Percentiles rank a stretch among this genome's conserved stretches.
These are phyloP conservation scores for Salinomyces thailandicus DNA, from an alignment of 2,329 filamentous ascomycete species.

Conservation along the genomic window DNA sequence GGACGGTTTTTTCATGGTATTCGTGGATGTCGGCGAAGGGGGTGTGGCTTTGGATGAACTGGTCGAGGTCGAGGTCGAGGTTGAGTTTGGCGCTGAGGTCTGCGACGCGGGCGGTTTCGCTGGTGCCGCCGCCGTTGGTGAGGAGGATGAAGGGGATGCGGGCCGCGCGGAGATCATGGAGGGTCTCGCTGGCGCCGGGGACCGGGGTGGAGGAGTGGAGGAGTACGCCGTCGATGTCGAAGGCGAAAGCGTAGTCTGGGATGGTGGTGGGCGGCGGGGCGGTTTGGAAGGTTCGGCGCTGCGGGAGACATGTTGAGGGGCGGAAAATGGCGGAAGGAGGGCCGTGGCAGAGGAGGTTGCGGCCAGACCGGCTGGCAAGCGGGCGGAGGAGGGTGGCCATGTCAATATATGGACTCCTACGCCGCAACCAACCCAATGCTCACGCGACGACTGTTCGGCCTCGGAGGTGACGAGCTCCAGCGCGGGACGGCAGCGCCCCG, in stretches of 20 bases:
- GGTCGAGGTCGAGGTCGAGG: slow-evolving; percentile 52
- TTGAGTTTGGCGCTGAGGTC: slow-evolving; percentile 59
- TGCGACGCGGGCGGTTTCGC: slow-evolving; percentile 61
- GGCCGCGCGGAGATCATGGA: slow-evolving; percentile 61
- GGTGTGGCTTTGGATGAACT: slow-evolving; percentile 85
- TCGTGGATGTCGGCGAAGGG: slow-evolving; percentile 66
- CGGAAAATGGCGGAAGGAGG: no score
- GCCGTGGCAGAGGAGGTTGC: no score
- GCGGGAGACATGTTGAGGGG: no score
- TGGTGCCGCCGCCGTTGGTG: slow-evolving; percentile 87
- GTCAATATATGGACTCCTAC: no score
- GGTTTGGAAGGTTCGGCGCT: no score
- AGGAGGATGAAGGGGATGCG: slow-evolving; percentile 85
- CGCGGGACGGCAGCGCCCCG: no score
- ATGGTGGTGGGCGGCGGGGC: slow-evolving; percentile 1
- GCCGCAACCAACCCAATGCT: no score
- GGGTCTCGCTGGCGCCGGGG: slow-evolving; percentile 62
- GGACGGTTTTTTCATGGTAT: slow-evolving; percentile 43
- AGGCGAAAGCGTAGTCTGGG: slow-evolving; percentile 46
- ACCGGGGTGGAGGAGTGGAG: slow-evolving; percentile 71
- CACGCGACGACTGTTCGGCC: no score
- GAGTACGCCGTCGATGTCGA: slow-evolving; percentile 86
- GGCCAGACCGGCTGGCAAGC: no score
- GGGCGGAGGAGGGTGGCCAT: no score
- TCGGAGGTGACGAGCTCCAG: no score